A percentile compares a stretch with the other conserved stretches of the same genome.
These are phyloP conservation scores for Lathyrus oleraceus DNA, from an alignment of 306 rosid species.

Conservation along the genomic window DNA sequence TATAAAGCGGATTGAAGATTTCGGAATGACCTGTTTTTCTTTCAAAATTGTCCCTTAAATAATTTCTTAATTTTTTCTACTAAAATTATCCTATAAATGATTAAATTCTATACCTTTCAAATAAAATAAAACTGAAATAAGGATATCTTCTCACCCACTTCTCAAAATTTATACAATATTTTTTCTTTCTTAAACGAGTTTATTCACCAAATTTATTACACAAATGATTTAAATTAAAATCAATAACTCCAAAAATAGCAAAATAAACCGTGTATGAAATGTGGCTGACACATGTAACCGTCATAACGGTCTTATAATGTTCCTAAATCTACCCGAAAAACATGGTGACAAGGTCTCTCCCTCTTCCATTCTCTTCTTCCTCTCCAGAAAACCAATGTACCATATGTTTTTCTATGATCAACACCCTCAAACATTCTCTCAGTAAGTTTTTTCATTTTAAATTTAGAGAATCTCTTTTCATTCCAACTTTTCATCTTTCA, in stretches of 20 bases:
- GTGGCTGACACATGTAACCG: slow-evolving; percentile 43
- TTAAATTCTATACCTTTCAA: no score
- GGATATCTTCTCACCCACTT: no score
- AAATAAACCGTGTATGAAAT: background rate
- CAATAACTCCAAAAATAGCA: background rate
- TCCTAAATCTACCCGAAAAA: slow-evolving; percentile 31
- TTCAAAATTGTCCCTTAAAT: no score
- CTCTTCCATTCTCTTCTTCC: slow-evolving; percentile 20
- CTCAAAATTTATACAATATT: no score
- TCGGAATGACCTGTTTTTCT: no score
- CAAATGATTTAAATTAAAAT: no score
- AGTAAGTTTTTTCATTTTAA: slow-evolving; percentile 14
- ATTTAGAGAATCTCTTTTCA: background rate
- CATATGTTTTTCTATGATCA: slow-evolving; percentile 6
- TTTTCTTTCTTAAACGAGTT: no score
- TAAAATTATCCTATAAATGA: no score
- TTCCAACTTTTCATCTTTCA: slow-evolving; percentile 2
- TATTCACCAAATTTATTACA: no score
- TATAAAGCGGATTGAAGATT: no score
- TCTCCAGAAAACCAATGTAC: slow-evolving; percentile 18
- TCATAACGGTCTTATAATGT: slow-evolving; percentile 32
- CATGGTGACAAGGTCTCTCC: slow-evolving; percentile 1
- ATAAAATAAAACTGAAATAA: no score
- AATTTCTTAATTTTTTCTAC: no score
- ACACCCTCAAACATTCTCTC: background rate